Percentiles rank a stretch among this genome's conserved stretches.
Evolutionary conservation across 1,284 basidiomycete genomes (phyloP).

Genomic region (Sporisorium iseilematis-ciliati): DNA sequence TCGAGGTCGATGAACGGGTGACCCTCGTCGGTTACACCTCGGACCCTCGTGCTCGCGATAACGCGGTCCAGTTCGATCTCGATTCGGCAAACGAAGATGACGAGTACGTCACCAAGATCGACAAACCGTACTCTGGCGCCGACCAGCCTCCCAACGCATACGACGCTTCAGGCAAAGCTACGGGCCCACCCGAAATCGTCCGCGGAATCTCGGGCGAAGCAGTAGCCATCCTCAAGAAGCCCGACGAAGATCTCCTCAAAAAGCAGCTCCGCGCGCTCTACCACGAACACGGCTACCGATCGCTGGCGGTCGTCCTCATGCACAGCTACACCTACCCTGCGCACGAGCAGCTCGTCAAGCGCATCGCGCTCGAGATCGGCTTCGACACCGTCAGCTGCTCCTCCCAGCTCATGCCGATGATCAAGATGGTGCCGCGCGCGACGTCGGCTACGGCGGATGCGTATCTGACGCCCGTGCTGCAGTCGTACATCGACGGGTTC

Average conservation of each 20-base stretch:
- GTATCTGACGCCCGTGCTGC: conserved; percentile 90
- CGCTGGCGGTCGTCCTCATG: conserved; percentile 85
- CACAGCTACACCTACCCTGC: conserved; percentile 92
- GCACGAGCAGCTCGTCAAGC: conserved; percentile 81
- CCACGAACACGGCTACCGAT: conserved; percentile 79
- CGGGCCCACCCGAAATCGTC: conserved; percentile 81
- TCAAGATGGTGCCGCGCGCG: conserved; percentile 88
- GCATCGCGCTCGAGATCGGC: conserved; percentile 81
- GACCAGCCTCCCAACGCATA: conserved; percentile 76
- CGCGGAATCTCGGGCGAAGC: conserved; percentile 90
- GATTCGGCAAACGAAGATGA: conserved; percentile 21
- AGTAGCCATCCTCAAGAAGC: conserved; percentile 83
- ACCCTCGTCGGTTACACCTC: conserved; percentile 92
- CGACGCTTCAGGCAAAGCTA: conserved; percentile 75
- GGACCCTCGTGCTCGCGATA: conserved; percentile 82
- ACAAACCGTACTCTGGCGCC: conserved; percentile 57
- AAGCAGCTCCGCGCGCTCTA: conserved; percentile 79
- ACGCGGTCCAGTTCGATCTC: conserved; percentile 70
- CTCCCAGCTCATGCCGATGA: conserved; percentile 89
- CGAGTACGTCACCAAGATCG: conserved; percentile 25
- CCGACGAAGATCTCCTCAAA: conserved; percentile 70
- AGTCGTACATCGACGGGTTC: conserved; percentile 90
- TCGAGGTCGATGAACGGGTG: conserved; percentile 94
- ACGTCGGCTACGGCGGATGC: conserved; percentile 94
- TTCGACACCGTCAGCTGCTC: conserved; percentile 91